These are phyloP conservation scores for Choiromyces venosus DNA, from an alignment of 495 filamentous ascomycete species.

Conservation along the genomic window DNA sequence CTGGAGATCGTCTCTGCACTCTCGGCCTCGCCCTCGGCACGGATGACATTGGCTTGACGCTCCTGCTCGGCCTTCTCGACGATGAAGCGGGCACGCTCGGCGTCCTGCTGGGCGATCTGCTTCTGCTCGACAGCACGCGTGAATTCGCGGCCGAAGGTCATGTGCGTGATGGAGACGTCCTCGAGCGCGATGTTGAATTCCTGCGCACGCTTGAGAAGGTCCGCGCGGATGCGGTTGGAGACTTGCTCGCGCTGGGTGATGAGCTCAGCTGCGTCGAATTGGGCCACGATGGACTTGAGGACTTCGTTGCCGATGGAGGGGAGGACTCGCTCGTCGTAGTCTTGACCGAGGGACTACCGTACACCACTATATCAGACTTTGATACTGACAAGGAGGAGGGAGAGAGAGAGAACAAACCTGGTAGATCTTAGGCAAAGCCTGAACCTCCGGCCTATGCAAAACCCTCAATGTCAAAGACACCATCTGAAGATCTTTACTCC, in stretches of 20 bases:
- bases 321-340: constrained; percentile 99
- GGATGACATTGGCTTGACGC: constrained; percentile 94
- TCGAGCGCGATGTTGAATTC: constrained; percentile 99
- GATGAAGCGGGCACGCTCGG: constrained; percentile 93
- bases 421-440: constrained; percentile 91
- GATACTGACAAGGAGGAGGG: background rate
- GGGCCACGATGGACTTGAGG: constrained; percentile 96
- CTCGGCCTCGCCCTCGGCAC: constrained; percentile 95
- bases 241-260: constrained; percentile 97
- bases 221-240: constrained; percentile 85
- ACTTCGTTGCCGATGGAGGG: constrained; percentile 99
- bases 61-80: constrained; percentile 99
- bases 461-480: constrained; percentile 96
- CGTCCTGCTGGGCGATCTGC: constrained; percentile 99
- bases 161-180: constrained; percentile 99
- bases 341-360: constrained; percentile 68
- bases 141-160: constrained; percentile 99
- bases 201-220: constrained; percentile 88
- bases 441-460: constrained; percentile 89
- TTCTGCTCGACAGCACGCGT: constrained; percentile 98
- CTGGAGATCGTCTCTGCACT: constrained; percentile 88
- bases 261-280: constrained; percentile 98
- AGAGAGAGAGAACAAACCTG: constrained; percentile 60
- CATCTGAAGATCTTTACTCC: constrained; percentile 99
- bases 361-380: constrained; percentile 2